Conservation (phyloP, 805 yeast genomes). For the Debaryomyces hansenii region DNA sequence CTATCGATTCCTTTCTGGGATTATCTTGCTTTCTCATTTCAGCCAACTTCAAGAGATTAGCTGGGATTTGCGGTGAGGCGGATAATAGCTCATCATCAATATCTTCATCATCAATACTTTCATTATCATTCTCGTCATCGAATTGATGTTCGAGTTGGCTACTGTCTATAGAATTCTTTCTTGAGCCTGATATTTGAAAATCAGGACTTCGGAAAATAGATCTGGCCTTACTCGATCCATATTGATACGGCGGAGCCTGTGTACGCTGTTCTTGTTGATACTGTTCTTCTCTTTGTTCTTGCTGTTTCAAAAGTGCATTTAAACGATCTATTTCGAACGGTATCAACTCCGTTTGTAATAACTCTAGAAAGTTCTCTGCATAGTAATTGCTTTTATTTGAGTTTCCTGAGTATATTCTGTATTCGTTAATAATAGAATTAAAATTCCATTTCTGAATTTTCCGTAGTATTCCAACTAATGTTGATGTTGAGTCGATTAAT, state of each 20-base stretch:
- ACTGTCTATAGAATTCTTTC: constrained; percentile 12
- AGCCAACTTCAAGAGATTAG: constrained; percentile 53
- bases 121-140: constrained; percentile 24
- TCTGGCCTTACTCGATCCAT: background rate
- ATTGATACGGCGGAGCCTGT: background rate
- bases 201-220: background rate
- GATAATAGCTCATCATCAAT: constrained; percentile 48
- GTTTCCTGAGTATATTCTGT: constrained; percentile 63
- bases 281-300: constrained; percentile 10
- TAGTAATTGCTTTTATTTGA: constrained; percentile 73
- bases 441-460: constrained; percentile 88
- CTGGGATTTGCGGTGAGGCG: constrained; percentile 71
- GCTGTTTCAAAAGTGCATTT: constrained; percentile 17
- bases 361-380: constrained; percentile 80
- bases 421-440: constrained; percentile 81
- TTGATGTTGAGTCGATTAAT: constrained; percentile 75
- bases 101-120: constrained; percentile 40
- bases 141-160: background rate
- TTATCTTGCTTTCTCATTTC: constrained; percentile 47
- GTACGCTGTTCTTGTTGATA: background rate
- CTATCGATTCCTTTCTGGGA: constrained; percentile 24
- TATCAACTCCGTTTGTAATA: constrained; percentile 56
- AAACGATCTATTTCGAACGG: constrained; percentile 40
- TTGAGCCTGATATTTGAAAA: background rate
- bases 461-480: constrained; percentile 78